A percentile compares a stretch with the other conserved stretches of the same genome.
Conservation (phyloP, 208 protist species). For the Leishmania arabica region DNA sequence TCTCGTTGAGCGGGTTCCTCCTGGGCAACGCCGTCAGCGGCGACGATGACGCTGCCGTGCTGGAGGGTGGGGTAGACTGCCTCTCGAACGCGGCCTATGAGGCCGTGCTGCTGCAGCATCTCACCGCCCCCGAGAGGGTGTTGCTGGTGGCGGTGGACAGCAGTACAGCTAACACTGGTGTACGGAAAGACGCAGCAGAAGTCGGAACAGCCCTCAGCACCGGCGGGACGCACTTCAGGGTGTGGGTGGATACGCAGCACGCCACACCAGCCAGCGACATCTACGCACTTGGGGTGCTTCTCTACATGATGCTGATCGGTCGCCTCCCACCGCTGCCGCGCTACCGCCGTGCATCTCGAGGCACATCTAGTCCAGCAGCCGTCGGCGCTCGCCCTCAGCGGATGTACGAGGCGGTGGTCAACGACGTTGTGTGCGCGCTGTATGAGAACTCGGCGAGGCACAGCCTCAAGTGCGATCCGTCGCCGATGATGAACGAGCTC, state of each 20-base stretch:
- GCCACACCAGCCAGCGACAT: constrained; percentile 33
- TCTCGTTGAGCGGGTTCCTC: constrained; percentile 22
- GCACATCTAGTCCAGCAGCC: background rate
- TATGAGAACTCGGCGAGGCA: background rate
- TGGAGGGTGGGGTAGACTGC: constrained; percentile 24
- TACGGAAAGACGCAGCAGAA: background rate
- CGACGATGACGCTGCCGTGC: background rate
- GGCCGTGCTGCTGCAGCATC: constrained; percentile 26
- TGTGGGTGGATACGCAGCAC: constrained; percentile 23
- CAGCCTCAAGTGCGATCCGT: background rate
- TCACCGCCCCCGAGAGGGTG: constrained; percentile 39
- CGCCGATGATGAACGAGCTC: constrained; percentile 4
- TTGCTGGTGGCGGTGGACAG: constrained; percentile 4
- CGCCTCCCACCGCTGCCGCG: constrained; percentile 37
- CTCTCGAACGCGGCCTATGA: constrained; percentile 19
- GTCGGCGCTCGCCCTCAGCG: background rate
- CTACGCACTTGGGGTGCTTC: constrained; percentile 64
- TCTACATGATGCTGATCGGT: constrained; percentile 59
- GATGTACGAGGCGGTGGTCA: constrained; percentile 9
- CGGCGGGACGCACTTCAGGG: background rate
- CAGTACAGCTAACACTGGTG: background rate
- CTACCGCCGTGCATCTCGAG: constrained; percentile 14
- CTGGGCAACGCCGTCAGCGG: background rate
- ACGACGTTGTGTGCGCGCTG: constrained; percentile 8
- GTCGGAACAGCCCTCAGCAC: background rate